Evolutionary conservation across 75 land plant genomes (phyloP).

Genomic region (Cunninghamia lanceolata): DNA sequence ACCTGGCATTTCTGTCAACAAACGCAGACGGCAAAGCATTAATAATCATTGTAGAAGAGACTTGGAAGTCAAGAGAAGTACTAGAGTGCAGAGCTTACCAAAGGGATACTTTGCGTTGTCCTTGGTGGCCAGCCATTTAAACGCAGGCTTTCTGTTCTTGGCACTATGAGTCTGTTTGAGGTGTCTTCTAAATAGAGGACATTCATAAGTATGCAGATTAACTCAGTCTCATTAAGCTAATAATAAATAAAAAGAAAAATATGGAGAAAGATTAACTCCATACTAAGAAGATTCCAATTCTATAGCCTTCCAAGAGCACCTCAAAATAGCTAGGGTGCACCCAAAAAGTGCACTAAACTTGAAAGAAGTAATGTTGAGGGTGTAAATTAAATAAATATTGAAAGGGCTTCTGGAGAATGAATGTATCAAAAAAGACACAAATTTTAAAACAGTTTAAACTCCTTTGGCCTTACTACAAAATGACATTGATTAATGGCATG

Average conservation of each 20-base stretch:
- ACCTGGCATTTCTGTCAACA: no score
- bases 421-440: neutral
- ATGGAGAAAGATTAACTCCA: no score
- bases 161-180: conserved; percentile 73
- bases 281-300: neutral
- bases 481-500: neutral
- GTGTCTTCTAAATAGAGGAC: no score
- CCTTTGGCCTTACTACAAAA: neutral
- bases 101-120: conserved; percentile 10
- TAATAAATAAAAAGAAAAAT: no score
- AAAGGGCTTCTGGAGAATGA: no score
- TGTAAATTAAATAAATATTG: no score
- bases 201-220: no score
- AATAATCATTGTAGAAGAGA: no score
- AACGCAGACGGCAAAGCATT: no score
- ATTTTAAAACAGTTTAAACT: neutral
- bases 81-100: neutral
- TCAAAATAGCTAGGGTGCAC: neutral
- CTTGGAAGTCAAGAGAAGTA: conserved; percentile 29
- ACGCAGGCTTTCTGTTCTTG: conserved; percentile 84
- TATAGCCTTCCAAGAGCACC: neutral
- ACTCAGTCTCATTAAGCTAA: no score
- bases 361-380: neutral
- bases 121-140: conserved; percentile 69
- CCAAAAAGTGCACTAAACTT: neutral